Conservation (phyloP, 768 basidiomycete genomes). For the Auricularia sp. region DNA sequence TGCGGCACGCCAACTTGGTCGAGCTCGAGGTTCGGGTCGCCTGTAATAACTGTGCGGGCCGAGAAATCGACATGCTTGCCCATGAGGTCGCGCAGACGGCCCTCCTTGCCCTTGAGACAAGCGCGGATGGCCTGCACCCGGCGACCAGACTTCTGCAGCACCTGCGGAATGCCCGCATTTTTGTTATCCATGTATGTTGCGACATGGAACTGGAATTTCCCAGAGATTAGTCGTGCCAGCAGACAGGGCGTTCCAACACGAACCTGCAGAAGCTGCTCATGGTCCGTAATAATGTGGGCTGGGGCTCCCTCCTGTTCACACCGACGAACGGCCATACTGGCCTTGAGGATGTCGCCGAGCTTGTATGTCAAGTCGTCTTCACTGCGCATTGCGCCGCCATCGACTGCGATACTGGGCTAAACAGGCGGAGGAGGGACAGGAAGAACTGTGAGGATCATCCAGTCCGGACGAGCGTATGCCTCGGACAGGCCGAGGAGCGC, state of each 20-base stretch:
- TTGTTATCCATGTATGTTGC: constrained; percentile 99
- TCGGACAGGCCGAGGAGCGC: constrained; percentile 85
- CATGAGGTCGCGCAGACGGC: constrained; percentile 95
- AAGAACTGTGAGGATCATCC: constrained; percentile 98
- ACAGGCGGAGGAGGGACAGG: constrained; percentile 98
- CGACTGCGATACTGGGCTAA: constrained; percentile 93
- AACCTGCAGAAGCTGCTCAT: constrained; percentile 92
- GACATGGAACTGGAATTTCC: constrained; percentile 70
- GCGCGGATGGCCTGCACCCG: constrained; percentile 98
- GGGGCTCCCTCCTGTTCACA: constrained; percentile 96
- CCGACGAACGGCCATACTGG: constrained; percentile 81
- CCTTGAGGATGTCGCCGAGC: constrained; percentile 91
- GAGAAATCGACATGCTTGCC: constrained; percentile 99
- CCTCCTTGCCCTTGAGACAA: constrained; percentile 96
- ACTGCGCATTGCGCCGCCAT: constrained; percentile 91
- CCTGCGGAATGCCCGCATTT: constrained; percentile 95
- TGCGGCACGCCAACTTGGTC: constrained; percentile 95
- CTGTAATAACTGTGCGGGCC: constrained; percentile 97
- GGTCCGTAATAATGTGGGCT: constrained; percentile 92
- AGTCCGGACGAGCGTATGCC: constrained; percentile 93
- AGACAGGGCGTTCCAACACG: constrained; percentile 12
- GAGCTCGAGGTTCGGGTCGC: constrained; percentile 91
- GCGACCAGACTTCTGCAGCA: constrained; percentile 91
- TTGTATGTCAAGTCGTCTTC: constrained; percentile 99
- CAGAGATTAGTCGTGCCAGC: constrained; percentile 3